phyloP scores from a whole-genome alignment of 148 eudicot genomes.

The Chenopodium album region DNA sequence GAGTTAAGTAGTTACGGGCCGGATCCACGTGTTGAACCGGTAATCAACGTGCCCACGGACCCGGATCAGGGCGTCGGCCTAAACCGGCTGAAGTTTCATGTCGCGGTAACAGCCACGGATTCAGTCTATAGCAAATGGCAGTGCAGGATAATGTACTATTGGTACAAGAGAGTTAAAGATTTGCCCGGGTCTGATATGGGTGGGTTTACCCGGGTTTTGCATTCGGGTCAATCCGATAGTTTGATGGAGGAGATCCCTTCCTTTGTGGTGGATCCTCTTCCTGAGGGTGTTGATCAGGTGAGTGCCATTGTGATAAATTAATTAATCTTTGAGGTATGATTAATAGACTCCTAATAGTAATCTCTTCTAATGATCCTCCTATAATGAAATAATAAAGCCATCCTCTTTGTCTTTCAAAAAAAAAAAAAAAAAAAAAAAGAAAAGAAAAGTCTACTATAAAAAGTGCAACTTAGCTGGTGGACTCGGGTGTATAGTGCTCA shows the following conservation, averaged over 20 bases:
- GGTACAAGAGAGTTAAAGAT: conserved; percentile 41
- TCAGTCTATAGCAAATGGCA: conserved; percentile 47
- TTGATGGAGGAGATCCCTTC: conserved; percentile 54
- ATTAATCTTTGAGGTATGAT: too few relatives aligned
- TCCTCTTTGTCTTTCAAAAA: too few relatives aligned
- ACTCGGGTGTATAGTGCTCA: too few relatives aligned
- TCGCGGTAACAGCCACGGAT: conserved; percentile 41
- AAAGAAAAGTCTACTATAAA: too few relatives aligned
- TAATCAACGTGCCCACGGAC: neutral
- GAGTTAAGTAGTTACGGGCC: neutral
- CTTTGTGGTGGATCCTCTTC: conserved; percentile 44
- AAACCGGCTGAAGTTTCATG: conserved; percentile 32
- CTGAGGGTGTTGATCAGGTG: conserved; percentile 40
- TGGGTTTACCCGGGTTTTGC: conserved; percentile 51
- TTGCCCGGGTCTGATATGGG: conserved; percentile 41
- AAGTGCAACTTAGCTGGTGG: too few relatives aligned
- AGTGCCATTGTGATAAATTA: neutral
- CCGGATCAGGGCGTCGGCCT: neutral
- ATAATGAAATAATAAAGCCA: too few relatives aligned
- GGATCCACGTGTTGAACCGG: conserved; percentile 24
- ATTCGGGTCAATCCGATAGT: conserved; percentile 40
- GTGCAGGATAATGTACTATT: conserved; percentile 51
- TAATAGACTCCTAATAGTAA: too few relatives aligned
- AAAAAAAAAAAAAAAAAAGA: too few relatives aligned
- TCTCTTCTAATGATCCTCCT: too few relatives aligned